Conservation (phyloP, 208 protist genomes). For the Acanthamoeba healyi region DNA sequence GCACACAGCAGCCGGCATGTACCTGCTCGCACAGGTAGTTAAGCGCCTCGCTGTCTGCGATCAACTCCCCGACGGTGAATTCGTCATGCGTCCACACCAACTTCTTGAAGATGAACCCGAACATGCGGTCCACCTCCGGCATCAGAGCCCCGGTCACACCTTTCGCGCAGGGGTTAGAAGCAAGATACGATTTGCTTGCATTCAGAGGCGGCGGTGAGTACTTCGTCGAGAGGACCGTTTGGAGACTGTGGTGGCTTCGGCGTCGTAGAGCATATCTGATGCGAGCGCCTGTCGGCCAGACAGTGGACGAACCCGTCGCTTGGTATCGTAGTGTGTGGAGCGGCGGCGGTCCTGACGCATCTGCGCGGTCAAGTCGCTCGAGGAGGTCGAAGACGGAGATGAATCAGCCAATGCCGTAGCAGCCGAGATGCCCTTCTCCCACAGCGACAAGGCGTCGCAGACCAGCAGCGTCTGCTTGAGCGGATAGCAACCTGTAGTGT, state of each 20-base stretch:
- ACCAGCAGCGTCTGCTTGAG: neutral
- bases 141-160: neutral
- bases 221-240: neutral
- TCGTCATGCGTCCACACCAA: neutral
- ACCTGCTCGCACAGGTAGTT: slow-evolving; percentile 28
- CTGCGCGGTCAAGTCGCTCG: neutral
- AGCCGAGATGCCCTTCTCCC: slow-evolving; percentile 7
- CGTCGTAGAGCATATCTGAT: neutral
- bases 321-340: neutral
- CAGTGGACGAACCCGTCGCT: neutral
- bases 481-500: neutral
- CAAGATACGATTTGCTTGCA: too few species aligned
- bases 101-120: slow-evolving; percentile 62
- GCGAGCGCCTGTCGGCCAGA: neutral
- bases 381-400: neutral
- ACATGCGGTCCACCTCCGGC: neutral
- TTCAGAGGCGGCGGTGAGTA: too few species aligned
- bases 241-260: too few species aligned
- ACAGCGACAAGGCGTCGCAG: slow-evolving; percentile 6
- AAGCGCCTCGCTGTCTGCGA: neutral
- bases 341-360: neutral
- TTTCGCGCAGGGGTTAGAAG: neutral
- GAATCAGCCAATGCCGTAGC: neutral
- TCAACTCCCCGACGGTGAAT: neutral
- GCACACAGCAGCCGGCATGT: neutral